Evolutionary conservation across 768 basidiomycete species (phyloP).

Genomic region (Phlegmacium glaucopus): DNA sequence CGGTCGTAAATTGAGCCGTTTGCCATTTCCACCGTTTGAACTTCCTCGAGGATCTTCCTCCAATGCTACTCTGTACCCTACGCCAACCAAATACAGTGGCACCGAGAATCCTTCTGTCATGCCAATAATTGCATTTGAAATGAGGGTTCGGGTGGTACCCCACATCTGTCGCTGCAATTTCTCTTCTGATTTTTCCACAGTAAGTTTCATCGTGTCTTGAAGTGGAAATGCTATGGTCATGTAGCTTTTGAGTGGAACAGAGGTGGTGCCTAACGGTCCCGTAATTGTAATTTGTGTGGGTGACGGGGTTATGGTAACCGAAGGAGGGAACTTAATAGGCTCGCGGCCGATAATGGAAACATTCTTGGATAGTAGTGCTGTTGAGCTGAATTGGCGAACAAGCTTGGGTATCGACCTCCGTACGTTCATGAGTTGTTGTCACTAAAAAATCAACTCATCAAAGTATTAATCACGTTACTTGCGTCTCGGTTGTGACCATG

Average conservation of each 20-base stretch:
- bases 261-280: slow-evolving; percentile 46
- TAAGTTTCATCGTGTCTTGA: slow-evolving; percentile 36
- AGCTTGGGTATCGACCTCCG: slow-evolving; percentile 32
- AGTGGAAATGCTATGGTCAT: slow-evolving; percentile 42
- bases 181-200: slow-evolving; percentile 62
- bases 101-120: slow-evolving; percentile 86
- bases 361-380: slow-evolving; percentile 46
- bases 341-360: slow-evolving; percentile 65
- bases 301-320: slow-evolving; percentile 39
- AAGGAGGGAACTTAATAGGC: slow-evolving; percentile 46
- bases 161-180: slow-evolving; percentile 88
- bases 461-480: too few species aligned
- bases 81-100: slow-evolving; percentile 87
- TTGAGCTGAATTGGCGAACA: slow-evolving; percentile 47
- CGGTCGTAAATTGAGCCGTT: slow-evolving; percentile 85
- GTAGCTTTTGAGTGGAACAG: slow-evolving; percentile 43
- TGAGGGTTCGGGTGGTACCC: slow-evolving; percentile 91
- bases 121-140: slow-evolving; percentile 85
- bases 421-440: slow-evolving; percentile 25
- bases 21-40: slow-evolving; percentile 52
- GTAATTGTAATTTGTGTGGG: slow-evolving; percentile 37
- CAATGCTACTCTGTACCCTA: slow-evolving; percentile 87
- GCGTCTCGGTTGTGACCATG: too few species aligned
- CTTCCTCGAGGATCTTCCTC: slow-evolving; percentile 75
- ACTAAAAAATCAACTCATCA: too few species aligned